Conservation (phyloP, 192 early-diverging fungal species). For the Entomortierella lignicola region DNA sequence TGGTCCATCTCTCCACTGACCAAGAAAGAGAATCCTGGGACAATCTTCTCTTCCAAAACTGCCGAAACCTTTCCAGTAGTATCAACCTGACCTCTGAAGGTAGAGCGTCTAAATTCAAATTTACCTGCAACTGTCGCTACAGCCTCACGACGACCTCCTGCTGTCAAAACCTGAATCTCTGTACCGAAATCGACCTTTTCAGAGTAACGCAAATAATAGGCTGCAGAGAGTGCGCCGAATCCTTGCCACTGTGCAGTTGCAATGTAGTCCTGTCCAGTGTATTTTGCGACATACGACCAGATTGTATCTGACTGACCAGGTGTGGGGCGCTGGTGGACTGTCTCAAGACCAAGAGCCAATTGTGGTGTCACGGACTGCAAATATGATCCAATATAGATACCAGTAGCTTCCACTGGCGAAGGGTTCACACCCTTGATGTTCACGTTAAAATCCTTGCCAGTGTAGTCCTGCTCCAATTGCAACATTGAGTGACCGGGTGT, state of each 20-base stretch:
- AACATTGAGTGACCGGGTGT: slow-evolving; percentile 89
- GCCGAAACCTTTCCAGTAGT: slow-evolving; percentile 88
- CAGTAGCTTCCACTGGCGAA: slow-evolving; percentile 89
- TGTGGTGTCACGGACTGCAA: slow-evolving; percentile 90
- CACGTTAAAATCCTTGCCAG: slow-evolving; percentile 87
- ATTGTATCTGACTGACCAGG: slow-evolving; percentile 83
- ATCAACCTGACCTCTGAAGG: slow-evolving; percentile 92
- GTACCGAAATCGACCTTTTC: slow-evolving; percentile 94
- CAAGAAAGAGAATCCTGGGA: slow-evolving; percentile 91
- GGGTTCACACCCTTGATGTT: slow-evolving; percentile 97
- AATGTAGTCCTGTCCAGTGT: slow-evolving; percentile 75
- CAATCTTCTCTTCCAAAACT: slow-evolving; percentile 95
- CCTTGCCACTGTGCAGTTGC: slow-evolving; percentile 77
- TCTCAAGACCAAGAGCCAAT: slow-evolving; percentile 87
- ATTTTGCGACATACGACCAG: slow-evolving; percentile 78
- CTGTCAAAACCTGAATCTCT: slow-evolving; percentile 85
- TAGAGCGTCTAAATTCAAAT: slow-evolving; percentile 93
- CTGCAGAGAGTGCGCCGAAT: slow-evolving; percentile 75
- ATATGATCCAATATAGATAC: slow-evolving; percentile 88
- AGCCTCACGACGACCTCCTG: slow-evolving; percentile 84
- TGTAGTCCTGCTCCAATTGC: slow-evolving; percentile 93
- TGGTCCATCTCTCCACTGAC: slow-evolving; percentile 97
- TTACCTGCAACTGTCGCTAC: slow-evolving; percentile 96
- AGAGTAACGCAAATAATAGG: slow-evolving; percentile 92
- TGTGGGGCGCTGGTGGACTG: slow-evolving; percentile 85